Evolutionary conservation across 1,284 basidiomycete genomes (phyloP).

Genomic region (Agaricales sp.): DNA sequence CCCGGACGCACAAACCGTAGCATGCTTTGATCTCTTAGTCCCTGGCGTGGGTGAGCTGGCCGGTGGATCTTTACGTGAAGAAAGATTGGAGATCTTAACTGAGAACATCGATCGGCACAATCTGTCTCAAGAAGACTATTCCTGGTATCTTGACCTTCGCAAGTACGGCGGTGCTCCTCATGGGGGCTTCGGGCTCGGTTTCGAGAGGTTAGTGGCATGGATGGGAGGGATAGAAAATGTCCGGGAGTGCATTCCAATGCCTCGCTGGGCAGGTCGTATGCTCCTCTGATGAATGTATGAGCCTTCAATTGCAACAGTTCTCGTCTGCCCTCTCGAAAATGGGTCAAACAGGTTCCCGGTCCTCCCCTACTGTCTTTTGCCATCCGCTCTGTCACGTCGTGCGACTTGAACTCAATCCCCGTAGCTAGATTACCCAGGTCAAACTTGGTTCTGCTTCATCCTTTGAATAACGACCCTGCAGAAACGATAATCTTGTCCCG

Average conservation of each 20-base stretch:
- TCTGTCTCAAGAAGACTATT: conserved; percentile 47
- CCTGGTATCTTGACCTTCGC: conserved; percentile 82
- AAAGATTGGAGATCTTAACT: conserved; percentile 52
- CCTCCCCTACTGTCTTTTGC: no score
- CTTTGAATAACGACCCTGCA: no score
- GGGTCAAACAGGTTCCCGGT: no score
- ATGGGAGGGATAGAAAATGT: conserved; percentile 79
- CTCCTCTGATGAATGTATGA: conserved; percentile 47
- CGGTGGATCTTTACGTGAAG: conserved; percentile 88
- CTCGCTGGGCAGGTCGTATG: conserved; percentile 79
- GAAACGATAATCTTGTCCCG: no score
- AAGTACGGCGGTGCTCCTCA: conserved; percentile 78
- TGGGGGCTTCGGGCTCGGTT: conserved; percentile 90
- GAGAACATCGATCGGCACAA: conserved; percentile 40
- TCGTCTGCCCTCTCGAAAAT: no score
- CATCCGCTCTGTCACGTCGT: no score
- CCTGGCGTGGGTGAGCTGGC: conserved; percentile 85
- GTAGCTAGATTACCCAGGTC: no score
- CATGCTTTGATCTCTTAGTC: conserved; percentile 91
- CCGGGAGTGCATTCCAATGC: conserved; percentile 84
- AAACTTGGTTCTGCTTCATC: no score
- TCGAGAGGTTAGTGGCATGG: conserved; percentile 82
- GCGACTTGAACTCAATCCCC: no score
- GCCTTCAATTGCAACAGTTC: no score
- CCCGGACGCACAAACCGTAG: conserved; percentile 49